Evolutionary conservation across 2,329 filamentous ascomycete species (phyloP).

Genomic region (Fusarium citri): DNA sequence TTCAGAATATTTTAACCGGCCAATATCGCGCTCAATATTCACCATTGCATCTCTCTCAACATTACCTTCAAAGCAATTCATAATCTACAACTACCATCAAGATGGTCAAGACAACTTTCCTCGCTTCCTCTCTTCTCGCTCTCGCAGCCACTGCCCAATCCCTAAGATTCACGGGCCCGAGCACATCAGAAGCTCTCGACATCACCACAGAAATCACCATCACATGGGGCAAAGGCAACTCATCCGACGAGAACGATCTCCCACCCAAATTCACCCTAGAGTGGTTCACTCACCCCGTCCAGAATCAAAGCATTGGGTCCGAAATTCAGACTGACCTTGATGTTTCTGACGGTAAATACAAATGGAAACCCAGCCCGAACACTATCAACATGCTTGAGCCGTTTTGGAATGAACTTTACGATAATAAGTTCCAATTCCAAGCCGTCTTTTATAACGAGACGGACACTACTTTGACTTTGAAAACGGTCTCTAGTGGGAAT

Average conservation of each 20-base stretch:
- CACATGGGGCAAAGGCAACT: neutral
- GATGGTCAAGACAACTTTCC: no score
- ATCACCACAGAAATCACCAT: neutral
- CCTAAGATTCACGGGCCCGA: neutral
- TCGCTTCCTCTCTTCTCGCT: neutral
- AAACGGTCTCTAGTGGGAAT: no score
- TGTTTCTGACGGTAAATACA: neutral
- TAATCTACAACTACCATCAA: no score
- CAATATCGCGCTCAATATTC: no score
- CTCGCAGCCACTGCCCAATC: neutral
- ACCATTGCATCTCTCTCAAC: no score
- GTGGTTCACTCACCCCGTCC: neutral
- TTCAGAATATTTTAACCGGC: no score
- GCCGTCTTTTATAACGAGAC: neutral
- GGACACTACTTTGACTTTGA: neutral
- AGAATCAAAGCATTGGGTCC: fast-evolving
- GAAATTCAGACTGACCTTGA: neutral
- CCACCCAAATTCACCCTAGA: neutral
- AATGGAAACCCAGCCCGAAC: neutral
- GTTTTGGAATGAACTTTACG: neutral
- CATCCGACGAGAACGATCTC: fast-evolving
- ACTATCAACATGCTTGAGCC: no score
- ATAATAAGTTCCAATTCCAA: neutral
- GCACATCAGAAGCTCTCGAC: neutral
- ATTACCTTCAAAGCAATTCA: no score